phyloP scores from a whole-genome alignment of 768 basidiomycete species.

The Lactarius hatsudake region DNA sequence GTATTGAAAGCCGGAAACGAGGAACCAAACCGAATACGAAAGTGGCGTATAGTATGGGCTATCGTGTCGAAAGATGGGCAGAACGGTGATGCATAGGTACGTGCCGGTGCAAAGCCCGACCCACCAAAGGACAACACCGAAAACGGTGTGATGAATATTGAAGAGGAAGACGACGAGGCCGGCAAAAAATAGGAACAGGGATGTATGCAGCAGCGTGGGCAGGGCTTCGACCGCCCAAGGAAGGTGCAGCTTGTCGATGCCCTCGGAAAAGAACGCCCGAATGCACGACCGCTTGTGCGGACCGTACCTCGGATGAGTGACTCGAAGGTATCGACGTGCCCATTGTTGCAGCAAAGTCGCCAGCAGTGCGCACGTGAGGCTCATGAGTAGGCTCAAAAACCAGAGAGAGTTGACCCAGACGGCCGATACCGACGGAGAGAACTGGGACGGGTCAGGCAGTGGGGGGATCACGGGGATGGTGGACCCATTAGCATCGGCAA shows the following conservation, averaged over 20 bases:
- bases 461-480: neutral
- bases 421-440: constrained; percentile 3
- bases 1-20: constrained; percentile 1
- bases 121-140: neutral
- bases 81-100: constrained; percentile 8
- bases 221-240: neutral
- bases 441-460: neutral
- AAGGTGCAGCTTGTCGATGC: constrained; percentile 1
- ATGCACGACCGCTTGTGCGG: constrained; percentile 8
- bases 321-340: constrained; percentile 13
- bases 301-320: constrained; percentile 9
- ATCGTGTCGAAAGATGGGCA: constrained; percentile 1
- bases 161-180: constrained; percentile 13
- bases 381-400: constrained; percentile 12
- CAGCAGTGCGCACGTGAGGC: constrained; percentile 12
- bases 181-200: constrained; percentile 13
- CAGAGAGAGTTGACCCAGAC: constrained; percentile 15
- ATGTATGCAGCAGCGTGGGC: constrained; percentile 6
- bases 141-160: constrained; percentile 12
- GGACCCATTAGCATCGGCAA: neutral
- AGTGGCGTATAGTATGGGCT: constrained; percentile 10
- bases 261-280: constrained; percentile 10
- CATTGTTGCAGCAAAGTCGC: constrained; percentile 20
- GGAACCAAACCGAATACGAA: constrained; percentile 5
- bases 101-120: neutral